phyloP scores from a whole-genome alignment of 1,139 yeast genomes.

The Taphrina wiesneri region DNA sequence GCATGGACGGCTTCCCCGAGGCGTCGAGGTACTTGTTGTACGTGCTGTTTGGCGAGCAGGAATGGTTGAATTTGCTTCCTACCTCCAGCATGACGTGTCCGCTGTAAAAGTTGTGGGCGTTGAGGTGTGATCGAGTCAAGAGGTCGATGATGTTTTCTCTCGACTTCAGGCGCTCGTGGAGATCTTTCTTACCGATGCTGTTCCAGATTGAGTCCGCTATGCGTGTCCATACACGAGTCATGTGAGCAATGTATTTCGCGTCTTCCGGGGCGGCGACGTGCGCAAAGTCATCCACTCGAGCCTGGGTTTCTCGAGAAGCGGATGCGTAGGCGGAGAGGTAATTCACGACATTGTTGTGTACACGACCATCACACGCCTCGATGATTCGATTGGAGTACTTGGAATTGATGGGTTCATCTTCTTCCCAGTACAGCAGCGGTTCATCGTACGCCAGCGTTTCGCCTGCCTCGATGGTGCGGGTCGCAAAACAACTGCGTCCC shows the following conservation, averaged over 20 bases:
- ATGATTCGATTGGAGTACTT: not conserved
- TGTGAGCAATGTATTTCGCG: slow-evolving; percentile 15
- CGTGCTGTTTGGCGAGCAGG: slow-evolving; percentile 26
- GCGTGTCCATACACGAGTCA: slow-evolving; percentile 12
- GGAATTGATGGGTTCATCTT: not conserved
- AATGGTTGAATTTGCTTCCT: slow-evolving; percentile 25
- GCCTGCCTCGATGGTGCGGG: slow-evolving; percentile 11
- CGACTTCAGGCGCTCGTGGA: not conserved
- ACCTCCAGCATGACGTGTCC: slow-evolving; percentile 31
- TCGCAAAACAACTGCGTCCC: slow-evolving; percentile 25
- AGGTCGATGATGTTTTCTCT: slow-evolving; percentile 7
- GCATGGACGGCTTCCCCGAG: not conserved
- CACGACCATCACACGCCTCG: slow-evolving; percentile 8
- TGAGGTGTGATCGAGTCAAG: slow-evolving; percentile 24
- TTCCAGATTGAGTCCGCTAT: slow-evolving; percentile 9
- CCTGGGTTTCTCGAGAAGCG: not conserved
- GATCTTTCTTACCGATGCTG: not conserved
- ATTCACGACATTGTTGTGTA: slow-evolving; percentile 17
- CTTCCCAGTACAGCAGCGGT: slow-evolving; percentile 24
- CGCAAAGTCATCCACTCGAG: slow-evolving; percentile 16
- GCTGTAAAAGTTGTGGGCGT: slow-evolving; percentile 10
- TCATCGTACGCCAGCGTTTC: slow-evolving; percentile 16
- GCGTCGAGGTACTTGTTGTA: slow-evolving; percentile 3
- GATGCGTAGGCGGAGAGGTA: slow-evolving; percentile 1
- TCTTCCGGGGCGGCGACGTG: not conserved